These are phyloP conservation scores for Metrosideros polymorpha DNA, from an alignment of 441 rosid genomes.

Conservation along the genomic window DNA sequence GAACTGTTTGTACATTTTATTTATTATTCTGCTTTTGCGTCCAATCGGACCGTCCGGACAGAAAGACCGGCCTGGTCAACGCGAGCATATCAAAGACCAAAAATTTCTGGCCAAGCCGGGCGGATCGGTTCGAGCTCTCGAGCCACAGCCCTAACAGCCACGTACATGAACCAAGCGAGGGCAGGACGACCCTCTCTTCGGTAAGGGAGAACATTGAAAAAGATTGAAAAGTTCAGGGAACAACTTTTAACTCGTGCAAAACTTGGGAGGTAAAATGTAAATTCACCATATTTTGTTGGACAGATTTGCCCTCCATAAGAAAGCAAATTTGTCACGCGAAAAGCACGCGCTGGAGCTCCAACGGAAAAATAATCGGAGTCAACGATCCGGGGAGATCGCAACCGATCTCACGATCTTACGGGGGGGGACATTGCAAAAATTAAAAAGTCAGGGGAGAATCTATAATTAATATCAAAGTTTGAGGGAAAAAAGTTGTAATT, in stretches of 20 bases:
- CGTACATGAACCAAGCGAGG: not conserved
- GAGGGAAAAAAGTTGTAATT: not conserved
- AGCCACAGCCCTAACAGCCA: not conserved
- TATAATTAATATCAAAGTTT: not conserved
- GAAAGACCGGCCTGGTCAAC: not conserved
- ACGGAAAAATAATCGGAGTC: not conserved
- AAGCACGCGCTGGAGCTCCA: not conserved
- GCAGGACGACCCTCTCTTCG: not conserved
- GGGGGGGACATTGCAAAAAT: not conserved
- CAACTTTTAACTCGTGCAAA: not conserved
- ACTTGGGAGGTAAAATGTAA: too few relatives aligned
- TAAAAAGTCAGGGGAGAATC: not conserved
- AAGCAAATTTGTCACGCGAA: fast-evolving
- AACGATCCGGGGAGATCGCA: too few relatives aligned
- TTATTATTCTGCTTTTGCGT: not conserved
- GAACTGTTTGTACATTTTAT: not conserved
- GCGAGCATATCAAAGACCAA: not conserved
- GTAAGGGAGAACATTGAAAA: not conserved
- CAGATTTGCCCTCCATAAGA: not conserved
- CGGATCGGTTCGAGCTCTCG: fast-evolving
- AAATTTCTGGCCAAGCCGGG: not conserved
- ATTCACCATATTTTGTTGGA: not conserved
- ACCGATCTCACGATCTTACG: not conserved
- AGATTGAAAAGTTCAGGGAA: not conserved
- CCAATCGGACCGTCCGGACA: fast-evolving